Base-by-base conservation (phyloP, 2,329 filamentous ascomycete species). In the Apiospora pterosperma region DNA sequence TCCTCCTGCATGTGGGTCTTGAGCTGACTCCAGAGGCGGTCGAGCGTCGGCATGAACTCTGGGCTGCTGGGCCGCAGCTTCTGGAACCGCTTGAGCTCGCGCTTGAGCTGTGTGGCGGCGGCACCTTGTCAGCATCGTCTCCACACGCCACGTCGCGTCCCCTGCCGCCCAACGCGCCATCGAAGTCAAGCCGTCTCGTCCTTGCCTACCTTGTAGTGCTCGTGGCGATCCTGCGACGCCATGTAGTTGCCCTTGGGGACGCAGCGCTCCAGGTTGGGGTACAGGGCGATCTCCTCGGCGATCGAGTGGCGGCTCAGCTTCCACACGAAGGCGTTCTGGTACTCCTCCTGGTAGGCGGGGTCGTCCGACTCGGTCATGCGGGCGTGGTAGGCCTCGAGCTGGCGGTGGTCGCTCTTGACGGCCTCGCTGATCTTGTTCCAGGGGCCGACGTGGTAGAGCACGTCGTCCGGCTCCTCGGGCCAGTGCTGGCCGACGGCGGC, bases 261-360 rank as follows among this genome's bases (percentile, higher is more conserved):
- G 44, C 79, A 69, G 48, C 77, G 76, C 64, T 82, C 79, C 25
- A 84, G 73, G 6, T 78, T 78, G 10, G 82, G 82, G 68, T 83
- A 83, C 7, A 84, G 75, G 10, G 83, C 68, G 5, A 85, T 70
- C 67, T 85, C 84, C 65, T 85, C 82, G 10, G 79, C 81, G 61
- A 85, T 76, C 0, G 81, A 77, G 69, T 85, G 82, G 11, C 83
- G 80, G 31, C 82, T 80, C 0, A 85, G 75, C 65, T 84, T 81
- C 83, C 83, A 85, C 16, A 78, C 80, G 66, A 85, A 82, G 65
- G 83, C 78, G 63, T 85, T 85, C 64, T 82, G 79, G 65, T 76
- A 84, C 14, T 79, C 76, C 6, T 74, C 75, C 63, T 80, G 76
- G 31, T 80, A 75, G 36, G 83, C 81, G 36, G 70, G 68, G 61